phyloP scores from a whole-genome alignment of 2,329 filamentous ascomycete genomes.

The Neurospora sp. region DNA sequence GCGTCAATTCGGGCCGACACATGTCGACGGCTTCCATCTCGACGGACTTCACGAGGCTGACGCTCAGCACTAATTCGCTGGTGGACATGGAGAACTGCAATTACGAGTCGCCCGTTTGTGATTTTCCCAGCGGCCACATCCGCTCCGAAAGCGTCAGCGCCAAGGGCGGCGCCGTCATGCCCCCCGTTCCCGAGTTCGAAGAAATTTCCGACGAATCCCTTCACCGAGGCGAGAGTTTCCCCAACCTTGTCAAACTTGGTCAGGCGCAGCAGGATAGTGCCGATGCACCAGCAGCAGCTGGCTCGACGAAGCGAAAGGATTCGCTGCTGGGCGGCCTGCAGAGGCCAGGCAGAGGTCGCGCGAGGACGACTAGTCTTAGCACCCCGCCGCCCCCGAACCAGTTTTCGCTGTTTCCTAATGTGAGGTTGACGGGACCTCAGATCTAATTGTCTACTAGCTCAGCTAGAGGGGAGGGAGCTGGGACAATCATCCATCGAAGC shows the following conservation, averaged over 20 bases:
- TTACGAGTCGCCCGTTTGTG: neutral
- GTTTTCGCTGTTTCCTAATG: conserved; percentile 34
- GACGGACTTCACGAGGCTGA: conserved; percentile 44
- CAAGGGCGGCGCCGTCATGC: conserved; percentile 12
- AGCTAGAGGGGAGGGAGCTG: neutral
- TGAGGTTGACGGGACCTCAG: conserved; percentile 15
- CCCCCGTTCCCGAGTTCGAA: conserved; percentile 20
- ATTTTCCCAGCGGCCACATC: conserved; percentile 13
- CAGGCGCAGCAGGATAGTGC: neutral
- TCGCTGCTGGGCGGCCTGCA: conserved; percentile 13
- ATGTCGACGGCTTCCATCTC: conserved; percentile 43
- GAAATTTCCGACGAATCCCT: conserved; percentile 19
- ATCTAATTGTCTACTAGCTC: conserved; percentile 11
- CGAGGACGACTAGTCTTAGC: conserved; percentile 37
- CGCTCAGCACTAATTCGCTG: conserved; percentile 38
- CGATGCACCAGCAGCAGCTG: neutral
- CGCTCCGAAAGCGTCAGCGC: conserved; percentile 6
- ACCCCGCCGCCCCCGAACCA: conserved; percentile 35
- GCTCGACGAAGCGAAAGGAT: conserved; percentile 15
- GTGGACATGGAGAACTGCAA: conserved; percentile 22
- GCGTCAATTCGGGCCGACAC: conserved; percentile 38
- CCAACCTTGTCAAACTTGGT: neutral
- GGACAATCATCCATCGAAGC: neutral
- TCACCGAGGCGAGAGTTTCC: conserved; percentile 10
- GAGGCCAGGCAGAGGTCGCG: conserved; percentile 24